Base-by-base conservation (phyloP, 2,329 filamentous ascomycete genomes). In the Stachybotrys elegans region DNA sequence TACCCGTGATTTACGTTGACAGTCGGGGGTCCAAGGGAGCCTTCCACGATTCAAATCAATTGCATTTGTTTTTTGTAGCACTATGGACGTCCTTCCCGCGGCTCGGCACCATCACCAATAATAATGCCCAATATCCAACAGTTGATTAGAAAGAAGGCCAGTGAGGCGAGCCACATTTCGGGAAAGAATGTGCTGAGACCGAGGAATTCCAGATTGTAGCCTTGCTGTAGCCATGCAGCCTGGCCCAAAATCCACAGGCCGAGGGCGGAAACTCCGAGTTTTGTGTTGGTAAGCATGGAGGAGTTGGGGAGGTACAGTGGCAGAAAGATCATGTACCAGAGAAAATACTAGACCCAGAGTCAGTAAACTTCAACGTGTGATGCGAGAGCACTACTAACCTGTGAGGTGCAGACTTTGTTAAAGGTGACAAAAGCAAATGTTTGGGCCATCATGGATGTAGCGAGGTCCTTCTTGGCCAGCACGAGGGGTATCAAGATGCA, bases 321-420 rank as follows among this genome's bases (percentile, higher is more conserved):
- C 3, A 97, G 72, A 55, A 98, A 88, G 51, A 96, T 81, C 66
- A 96, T 83, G 66, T 98, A 97, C 93, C 93, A 98, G 40, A 98
- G 78, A 65, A 98, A 98, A 64, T 98, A 98, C 89, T 95, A 11
- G 22, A 21, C 12, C n/a, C n/a, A 16, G 2, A 16, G 42, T 59
- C 27, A 61, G 51, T 29, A 34, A 7, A 5, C 31, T n/a, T 16
- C 5, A 9, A 13, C 12, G 21, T 21, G 13, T 36, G 17, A 16
- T 8, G 14, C 29, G 17, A 22, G 14, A 16, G 23, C 5, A 9
- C n/a, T n/a, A 60, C 76, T 51, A 77, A 93, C 89, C 78, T 97
- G 92, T 58, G 90, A 95, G 4, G 93, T 98, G 75, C 92, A 97
- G 49, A 98, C 93, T 71, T 98, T 98, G 70, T 98, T 98, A 56